Evolutionary conservation across 805 yeast species (phyloP), one percentile per base, ranked within the genome.

Genomic region (Hanseniaspora pseudoguilliermondii): DNA sequence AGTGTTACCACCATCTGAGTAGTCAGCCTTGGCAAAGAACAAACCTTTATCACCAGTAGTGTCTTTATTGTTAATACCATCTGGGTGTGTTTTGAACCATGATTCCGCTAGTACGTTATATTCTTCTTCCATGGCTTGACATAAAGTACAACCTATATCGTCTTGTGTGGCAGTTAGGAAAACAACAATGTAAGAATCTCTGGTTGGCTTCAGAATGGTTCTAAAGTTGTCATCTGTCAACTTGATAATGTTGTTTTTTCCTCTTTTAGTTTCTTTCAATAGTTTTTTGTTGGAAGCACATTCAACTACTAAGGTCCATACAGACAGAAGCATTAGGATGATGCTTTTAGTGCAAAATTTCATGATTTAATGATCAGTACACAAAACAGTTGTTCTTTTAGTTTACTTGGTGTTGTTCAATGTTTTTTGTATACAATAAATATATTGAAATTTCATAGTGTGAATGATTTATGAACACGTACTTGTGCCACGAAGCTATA

Each of bases 21-120:
- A 82, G 64, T 91, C 96, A 16, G 95, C 82, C 44, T 75, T 70
- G 18, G 86, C 86, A 67, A 91, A 86, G 71, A 78, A 82, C 40
- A 90, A 69, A 34, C 73, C 76, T 47, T 74, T 53, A 16, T 63
- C 44, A 20, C 58, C 57, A 5, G 60, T 60, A n/a, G 60, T 60
- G 6, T 47, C 46, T 5, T 54, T 57, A 39, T 55, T 53, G 15
- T 70, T 63, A 15, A 60, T 77, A 43, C 73, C 78, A 58, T 71
- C 69, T 21, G 87, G 84, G 62, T 79, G 82, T 44, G 77, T 82
- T 40, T 73, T 65, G 56, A 70, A 65, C 82, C 84, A 86, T 25
- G 90, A 82, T 49, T 72, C 63, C 8, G 86, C 95, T 42, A 88
- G 68, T 44, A 69, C 64, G 18, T 76, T 76, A 63, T 68, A 86